These are phyloP conservation scores for Tylopilus vinaceipallidus DNA, from an alignment of 768 basidiomycete genomes.

Conservation along the genomic window DNA sequence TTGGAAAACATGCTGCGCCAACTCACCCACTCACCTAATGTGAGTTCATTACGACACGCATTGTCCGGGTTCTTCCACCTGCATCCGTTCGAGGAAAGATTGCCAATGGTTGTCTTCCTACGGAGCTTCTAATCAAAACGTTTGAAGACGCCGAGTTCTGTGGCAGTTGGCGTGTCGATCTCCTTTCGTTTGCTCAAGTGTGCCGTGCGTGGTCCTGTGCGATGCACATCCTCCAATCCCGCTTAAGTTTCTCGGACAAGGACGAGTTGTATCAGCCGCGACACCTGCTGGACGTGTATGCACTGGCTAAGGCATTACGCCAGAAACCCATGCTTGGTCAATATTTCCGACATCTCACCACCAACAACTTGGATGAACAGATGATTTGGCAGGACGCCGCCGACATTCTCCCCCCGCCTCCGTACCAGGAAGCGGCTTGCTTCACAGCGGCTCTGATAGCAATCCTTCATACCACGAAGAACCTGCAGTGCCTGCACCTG, in stretches of 20 bases:
- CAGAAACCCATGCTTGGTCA: conserved; percentile 12
- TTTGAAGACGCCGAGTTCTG: conserved; percentile 18
- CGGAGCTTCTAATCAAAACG: conserved; percentile 20
- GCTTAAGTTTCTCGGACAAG: conserved; percentile 17
- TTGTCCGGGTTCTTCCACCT: conserved; percentile 20
- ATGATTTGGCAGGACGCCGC: conserved; percentile 1
- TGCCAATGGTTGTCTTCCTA: conserved; percentile 14
- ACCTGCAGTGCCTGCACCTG: conserved; percentile 17
- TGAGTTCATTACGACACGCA: conserved; percentile 20
- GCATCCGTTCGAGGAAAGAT: background rate
- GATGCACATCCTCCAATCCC: conserved; percentile 18
- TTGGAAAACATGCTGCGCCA: conserved; percentile 1
- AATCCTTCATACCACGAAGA: conserved; percentile 18
- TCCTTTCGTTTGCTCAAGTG: conserved; percentile 26
- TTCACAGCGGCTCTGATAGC: conserved; percentile 20
- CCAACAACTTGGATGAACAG: conserved; percentile 11
- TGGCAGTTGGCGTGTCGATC: conserved; percentile 19
- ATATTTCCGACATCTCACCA: conserved; percentile 16
- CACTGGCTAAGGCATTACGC: conserved; percentile 16
- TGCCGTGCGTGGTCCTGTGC: conserved; percentile 26
- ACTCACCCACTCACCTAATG: conserved; percentile 12
- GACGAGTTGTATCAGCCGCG: background rate
- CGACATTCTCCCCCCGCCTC: background rate
- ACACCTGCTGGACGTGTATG: conserved; percentile 12
- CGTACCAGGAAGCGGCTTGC: background rate